phyloP scores from a whole-genome alignment of 768 basidiomycete species.

The Russula sp. region DNA sequence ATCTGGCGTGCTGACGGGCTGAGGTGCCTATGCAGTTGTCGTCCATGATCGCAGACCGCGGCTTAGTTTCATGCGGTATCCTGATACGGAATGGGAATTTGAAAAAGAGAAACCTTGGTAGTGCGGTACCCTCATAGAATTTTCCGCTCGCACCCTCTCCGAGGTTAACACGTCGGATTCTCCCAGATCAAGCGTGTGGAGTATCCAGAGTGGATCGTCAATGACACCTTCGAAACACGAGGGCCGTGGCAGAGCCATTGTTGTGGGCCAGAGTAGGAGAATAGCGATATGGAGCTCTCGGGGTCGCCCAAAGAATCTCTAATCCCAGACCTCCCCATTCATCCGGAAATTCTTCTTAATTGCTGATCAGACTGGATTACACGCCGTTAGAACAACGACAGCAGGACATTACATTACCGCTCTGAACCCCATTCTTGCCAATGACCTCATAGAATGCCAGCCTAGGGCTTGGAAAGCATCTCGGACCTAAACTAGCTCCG shows the following conservation, averaged over 20 bases:
- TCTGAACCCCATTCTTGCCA: conserved; percentile 73
- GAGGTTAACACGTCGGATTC: conserved; percentile 34
- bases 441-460: conserved; percentile 70
- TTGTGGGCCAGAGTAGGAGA: conserved; percentile 49
- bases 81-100: neutral
- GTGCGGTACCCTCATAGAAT: conserved; percentile 33
- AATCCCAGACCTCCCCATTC: conserved; percentile 39
- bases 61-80: neutral
- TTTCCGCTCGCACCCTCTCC: conserved; percentile 45
- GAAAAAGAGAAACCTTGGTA: conserved; percentile 39
- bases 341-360: conserved; percentile 22
- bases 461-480: conserved; percentile 81
- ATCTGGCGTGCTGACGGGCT: conserved; percentile 44
- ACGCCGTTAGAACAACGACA: conserved; percentile 60
- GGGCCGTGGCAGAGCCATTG: conserved; percentile 43
- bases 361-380: conserved; percentile 55
- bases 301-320: conserved; percentile 37
- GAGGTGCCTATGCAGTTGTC: conserved; percentile 60
- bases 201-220: conserved; percentile 49
- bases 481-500: conserved; percentile 9
- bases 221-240: conserved; percentile 47
- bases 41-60: conserved; percentile 40
- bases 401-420: conserved; percentile 78
- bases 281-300: conserved; percentile 34
- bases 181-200: conserved; percentile 40